Evolutionary conservation across 1,284 basidiomycete species (phyloP).

Genomic region (Cystobasidium slooffiae): DNA sequence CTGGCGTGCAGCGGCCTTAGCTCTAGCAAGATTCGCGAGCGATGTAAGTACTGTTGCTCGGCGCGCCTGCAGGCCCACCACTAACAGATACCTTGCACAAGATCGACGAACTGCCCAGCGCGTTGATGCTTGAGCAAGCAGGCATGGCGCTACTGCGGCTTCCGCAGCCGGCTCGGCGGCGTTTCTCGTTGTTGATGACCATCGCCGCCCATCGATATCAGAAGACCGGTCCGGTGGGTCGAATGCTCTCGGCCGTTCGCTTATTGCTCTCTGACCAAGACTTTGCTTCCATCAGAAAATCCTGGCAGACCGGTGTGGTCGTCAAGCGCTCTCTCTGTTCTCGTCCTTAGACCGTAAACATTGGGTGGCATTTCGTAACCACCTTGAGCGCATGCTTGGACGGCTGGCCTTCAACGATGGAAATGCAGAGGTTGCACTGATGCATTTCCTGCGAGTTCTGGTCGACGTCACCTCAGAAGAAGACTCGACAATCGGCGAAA

Average conservation of each 20-base stretch:
- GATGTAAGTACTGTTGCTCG: conserved; percentile 27
- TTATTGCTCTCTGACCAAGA: background rate
- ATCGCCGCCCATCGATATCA: conserved; percentile 62
- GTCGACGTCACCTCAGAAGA: background rate
- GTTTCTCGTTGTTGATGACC: conserved; percentile 60
- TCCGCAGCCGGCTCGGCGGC: conserved; percentile 10
- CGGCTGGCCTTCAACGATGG: conserved; percentile 62
- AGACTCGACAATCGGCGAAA: conserved; percentile 48
- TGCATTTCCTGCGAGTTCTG: conserved; percentile 60
- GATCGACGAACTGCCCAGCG: conserved; percentile 61
- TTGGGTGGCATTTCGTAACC: conserved; percentile 60
- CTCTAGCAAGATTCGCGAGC: conserved; percentile 57
- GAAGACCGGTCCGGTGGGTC: conserved; percentile 61
- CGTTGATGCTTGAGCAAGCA: conserved; percentile 63
- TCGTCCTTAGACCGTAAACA: conserved; percentile 41
- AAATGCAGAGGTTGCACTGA: conserved; percentile 59
- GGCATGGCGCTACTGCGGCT: conserved; percentile 58
- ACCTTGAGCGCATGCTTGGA: conserved; percentile 61
- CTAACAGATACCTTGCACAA: conserved; percentile 21
- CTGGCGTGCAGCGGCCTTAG: conserved; percentile 55
- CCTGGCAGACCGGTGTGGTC: conserved; percentile 58
- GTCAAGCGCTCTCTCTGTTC: conserved; percentile 57
- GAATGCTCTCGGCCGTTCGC: conserved; percentile 2
- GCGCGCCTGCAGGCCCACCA: too few species aligned
- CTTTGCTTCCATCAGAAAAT: conserved; percentile 56